A percentile compares a stretch with the other conserved stretches of the same genome.
phyloP scores from a whole-genome alignment of 2,329 filamentous ascomycete species.

The Colletotrichum echinochloae region DNA sequence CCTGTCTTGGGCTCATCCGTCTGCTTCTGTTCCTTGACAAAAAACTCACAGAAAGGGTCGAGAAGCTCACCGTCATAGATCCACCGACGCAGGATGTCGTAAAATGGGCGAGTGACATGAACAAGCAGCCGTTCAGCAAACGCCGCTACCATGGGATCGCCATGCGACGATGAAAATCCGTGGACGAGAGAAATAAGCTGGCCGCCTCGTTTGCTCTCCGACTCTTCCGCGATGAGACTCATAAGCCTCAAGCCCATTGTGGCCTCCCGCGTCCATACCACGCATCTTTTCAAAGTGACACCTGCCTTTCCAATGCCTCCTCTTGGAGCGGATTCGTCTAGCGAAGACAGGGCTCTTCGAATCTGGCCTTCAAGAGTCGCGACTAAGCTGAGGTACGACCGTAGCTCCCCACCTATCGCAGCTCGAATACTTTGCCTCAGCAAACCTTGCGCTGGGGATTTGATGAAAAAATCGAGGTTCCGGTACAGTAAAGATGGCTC shows the following conservation, averaged over 20 bases:
- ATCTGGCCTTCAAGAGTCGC: constrained; percentile 95
- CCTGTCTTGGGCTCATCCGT: constrained; percentile 53
- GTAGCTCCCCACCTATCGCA: constrained; percentile 85
- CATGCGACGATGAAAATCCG: constrained; percentile 90
- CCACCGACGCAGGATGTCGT: constrained; percentile 95
- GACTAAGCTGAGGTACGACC: constrained; percentile 90
- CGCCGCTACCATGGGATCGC: constrained; percentile 91
- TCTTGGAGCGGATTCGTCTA: constrained; percentile 76
- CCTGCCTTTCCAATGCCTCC: constrained; percentile 84
- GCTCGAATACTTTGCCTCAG: constrained; percentile 91
- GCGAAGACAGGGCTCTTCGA: constrained; percentile 78
- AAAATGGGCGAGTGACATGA: constrained; percentile 93
- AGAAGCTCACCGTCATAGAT: constrained; percentile 98
- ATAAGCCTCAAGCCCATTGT: constrained; percentile 95
- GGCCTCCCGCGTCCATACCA: constrained; percentile 97
- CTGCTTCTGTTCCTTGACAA: constrained; percentile 85
- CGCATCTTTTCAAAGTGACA: constrained; percentile 93
- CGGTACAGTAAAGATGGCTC: constrained; percentile 95
- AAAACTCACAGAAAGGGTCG: constrained; percentile 97
- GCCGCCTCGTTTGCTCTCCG: constrained; percentile 84
- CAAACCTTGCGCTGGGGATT: constrained; percentile 84
- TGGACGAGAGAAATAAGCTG: constrained; percentile 95
- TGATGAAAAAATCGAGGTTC: constrained; percentile 82
- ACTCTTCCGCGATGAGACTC: constrained; percentile 94
- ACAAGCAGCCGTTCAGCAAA: constrained; percentile 91